Conservation (phyloP, 2,329 filamentous ascomycete genomes). For the Knoxdaviesia capensis region DNA sequence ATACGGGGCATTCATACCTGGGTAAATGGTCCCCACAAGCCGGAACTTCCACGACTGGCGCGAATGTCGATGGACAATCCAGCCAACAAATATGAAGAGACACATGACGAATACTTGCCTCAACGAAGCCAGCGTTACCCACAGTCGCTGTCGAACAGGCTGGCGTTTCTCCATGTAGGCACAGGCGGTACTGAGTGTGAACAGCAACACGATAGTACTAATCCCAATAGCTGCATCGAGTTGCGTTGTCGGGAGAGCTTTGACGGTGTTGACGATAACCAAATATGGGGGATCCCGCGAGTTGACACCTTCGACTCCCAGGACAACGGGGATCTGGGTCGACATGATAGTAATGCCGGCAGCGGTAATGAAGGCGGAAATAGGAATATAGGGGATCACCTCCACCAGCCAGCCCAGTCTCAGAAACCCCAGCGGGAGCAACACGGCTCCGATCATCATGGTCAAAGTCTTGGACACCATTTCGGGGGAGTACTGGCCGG, state of each 20-base stretch:
- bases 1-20: slow-evolving; percentile 19
- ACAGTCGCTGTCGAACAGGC: slow-evolving; percentile 39
- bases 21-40: slow-evolving; percentile 45
- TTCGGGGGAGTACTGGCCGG: slow-evolving; percentile 15
- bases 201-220: slow-evolving; percentile 44
- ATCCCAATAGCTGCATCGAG: slow-evolving; percentile 57
- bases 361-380: slow-evolving; percentile 28
- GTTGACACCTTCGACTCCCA: slow-evolving; percentile 23
- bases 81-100: slow-evolving; percentile 57
- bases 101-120: slow-evolving; percentile 58
- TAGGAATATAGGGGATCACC: slow-evolving; percentile 28
- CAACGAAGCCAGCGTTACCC: slow-evolving; percentile 56
- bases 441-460: slow-evolving; percentile 21
- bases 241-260: slow-evolving; percentile 19
- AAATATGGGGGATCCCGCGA: slow-evolving; percentile 22
- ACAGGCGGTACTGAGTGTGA: slow-evolving; percentile 41
- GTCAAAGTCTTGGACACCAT: slow-evolving; percentile 23
- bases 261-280: slow-evolving; percentile 22
- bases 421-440: slow-evolving; percentile 23
- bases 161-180: slow-evolving; percentile 36
- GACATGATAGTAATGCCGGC: slow-evolving; percentile 29
- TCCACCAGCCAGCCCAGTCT: slow-evolving; percentile 29
- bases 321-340: slow-evolving; percentile 21
- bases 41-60: slow-evolving; percentile 31
- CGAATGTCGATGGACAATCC: slow-evolving; percentile 37